These are phyloP conservation scores for Rubus idaeus DNA, from an alignment of 306 rosid genomes.

Conservation along the genomic window DNA sequence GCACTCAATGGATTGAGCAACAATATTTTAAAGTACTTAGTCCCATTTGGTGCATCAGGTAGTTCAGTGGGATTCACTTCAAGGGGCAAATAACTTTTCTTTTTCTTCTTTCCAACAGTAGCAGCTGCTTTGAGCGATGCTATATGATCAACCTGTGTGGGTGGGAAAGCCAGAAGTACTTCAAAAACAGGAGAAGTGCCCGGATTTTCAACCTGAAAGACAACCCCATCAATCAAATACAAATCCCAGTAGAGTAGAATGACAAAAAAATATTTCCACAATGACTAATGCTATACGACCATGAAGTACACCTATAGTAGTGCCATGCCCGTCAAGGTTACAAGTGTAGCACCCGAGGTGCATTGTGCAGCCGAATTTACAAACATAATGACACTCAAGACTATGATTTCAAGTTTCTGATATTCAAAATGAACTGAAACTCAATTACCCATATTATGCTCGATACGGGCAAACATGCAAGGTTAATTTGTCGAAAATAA, in stretches of 20 bases:
- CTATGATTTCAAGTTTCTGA: neutral
- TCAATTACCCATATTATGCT: neutral
- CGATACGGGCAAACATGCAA: neutral
- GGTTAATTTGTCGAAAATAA: neutral
- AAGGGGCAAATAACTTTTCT: constrained; percentile 72
- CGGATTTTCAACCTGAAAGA: constrained; percentile 70
- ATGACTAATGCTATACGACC: neutral
- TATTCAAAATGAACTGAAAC: neutral
- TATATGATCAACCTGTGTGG: constrained; percentile 65
- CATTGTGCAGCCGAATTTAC: neutral
- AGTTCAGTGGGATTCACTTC: constrained; percentile 65
- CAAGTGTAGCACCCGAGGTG: neutral
- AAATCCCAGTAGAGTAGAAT: neutral
- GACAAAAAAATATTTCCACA: neutral
- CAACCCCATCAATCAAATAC: constrained; percentile 28
- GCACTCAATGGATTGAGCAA: constrained; percentile 57
- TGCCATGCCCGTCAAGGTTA: neutral
- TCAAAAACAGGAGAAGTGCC: constrained; percentile 76
- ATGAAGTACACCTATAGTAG: neutral
- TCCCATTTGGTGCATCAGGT: constrained; percentile 81
- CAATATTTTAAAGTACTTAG: constrained; percentile 61
- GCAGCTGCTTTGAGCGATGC: constrained; percentile 71
- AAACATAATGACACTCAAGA: neutral
- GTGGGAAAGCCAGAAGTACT: constrained; percentile 79
- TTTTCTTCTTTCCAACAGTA: constrained; percentile 70